Evolutionary conservation across 495 filamentous ascomycete genomes (phyloP), one percentile per base, ranked within the genome.

Genomic region (Xylona heveae): DNA sequence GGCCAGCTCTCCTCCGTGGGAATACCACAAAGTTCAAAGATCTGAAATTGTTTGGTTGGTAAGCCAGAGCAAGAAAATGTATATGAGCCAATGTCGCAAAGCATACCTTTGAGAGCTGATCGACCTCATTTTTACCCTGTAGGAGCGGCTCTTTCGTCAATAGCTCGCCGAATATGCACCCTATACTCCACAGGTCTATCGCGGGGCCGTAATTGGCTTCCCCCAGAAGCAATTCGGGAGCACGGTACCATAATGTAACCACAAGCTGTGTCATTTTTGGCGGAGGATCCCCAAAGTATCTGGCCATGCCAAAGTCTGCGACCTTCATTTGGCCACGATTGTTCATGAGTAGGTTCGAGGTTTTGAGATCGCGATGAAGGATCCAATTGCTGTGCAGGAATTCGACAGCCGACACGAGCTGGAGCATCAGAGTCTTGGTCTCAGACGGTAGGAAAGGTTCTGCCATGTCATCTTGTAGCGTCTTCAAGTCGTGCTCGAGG

Each of bases 231-330:
- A 97, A 62, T 49, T 95, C 88, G 0, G 88, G 88, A 0, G 81
- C 64, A 18, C 88, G 76, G 52, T 97, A 97, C 88, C 88, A 97
- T 5, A 97, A 71, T 4, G 88, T 97, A 13, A 95, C 88, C 38
- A 97, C 85, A 13, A 95, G 70, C 50, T 88, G 78, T 6, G 88
- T 94, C 32, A 95, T 62, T 28, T 85, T 78, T 0, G 72, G 68
- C 4, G 74, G 68, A 9, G 80, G 81, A 43, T 88, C 77, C 20
- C 78, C 78, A 38, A 74, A 76, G 58, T 83, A 84, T 17, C 88
- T 69, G 3, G 88, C 85, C 78, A 97, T 92, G 49, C 88, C 88
- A 44, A 97, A 97, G 53, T 97, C 88, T 27, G 88, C 88, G 38
- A 97, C 70, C 51, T 94, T 94, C 55, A 95, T 74, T 50, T 78